Base-by-base conservation (phyloP, 371 early-diverging fungal genomes). In the Apophysomyces variabilis region DNA sequence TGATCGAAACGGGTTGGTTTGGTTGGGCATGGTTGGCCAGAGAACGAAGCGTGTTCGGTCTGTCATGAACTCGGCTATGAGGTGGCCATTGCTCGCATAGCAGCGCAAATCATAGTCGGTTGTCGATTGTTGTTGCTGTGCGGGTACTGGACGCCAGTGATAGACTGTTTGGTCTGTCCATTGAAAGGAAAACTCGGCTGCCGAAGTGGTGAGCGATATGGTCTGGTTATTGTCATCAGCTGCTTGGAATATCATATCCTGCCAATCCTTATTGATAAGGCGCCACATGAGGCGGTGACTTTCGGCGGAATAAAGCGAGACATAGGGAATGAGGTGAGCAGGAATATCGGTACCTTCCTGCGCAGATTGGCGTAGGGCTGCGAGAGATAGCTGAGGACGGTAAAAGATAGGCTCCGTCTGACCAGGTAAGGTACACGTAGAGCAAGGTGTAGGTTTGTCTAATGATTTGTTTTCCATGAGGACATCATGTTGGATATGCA, bases 221-320 rank as follows among this genome's bases (percentile, higher is more conserved):
- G 36, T 62, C 21, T 21, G 54, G 5, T 50, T 26, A 26, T 26
- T 64, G 41, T 57, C 36, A 4, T 64, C 57, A n/a, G 65, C 43
- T 1, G 58, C 18, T 12, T 38, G 38, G 66, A 67, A 64, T 13
- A 66, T 58, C 61, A 79, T 70, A 21, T 71, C 58, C 39, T 76
- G 70, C 76, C 76, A 74, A 58, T 74, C 74, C 66, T 67, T 67
- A 38, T 60, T 57, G 43, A 62, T 60, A 35, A 76, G 60, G 11
- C 69, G 61, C 75, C 79, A 74, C 21, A 26, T 50, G 46, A 73
- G 16, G 4, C 70, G 66, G 2, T 69, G 66, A 18, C 65, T 58
- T 11, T 57, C 56, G 32, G 57, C 38, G 43, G 65, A 66, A 32
- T 69, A 71, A 4, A 78, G 60, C n/a, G 68, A 62, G 13, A 67